These are phyloP conservation scores for Leptomonas seymouri DNA, from an alignment of 208 protist genomes.

Conservation along the genomic window DNA sequence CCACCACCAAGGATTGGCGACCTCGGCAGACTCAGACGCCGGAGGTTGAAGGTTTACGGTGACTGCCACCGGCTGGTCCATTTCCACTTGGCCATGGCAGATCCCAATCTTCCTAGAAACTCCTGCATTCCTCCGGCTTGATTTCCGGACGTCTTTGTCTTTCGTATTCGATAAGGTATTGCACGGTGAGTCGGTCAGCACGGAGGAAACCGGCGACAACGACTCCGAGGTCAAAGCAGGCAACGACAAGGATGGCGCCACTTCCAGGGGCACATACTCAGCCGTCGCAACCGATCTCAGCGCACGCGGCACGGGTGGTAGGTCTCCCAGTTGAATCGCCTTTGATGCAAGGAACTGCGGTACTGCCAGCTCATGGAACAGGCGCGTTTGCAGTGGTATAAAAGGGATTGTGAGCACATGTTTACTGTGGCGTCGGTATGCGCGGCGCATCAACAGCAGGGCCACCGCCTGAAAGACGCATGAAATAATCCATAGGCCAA, in stretches of 20 bases:
- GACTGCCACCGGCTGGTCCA: not conserved
- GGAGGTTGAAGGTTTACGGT: not conserved
- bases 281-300: not conserved
- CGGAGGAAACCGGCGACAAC: not conserved
- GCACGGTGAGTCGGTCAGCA: constrained; percentile 4
- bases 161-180: constrained; percentile 1
- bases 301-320: constrained; percentile 1
- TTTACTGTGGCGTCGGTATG: constrained; percentile 34
- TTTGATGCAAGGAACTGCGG: constrained; percentile 45
- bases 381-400: constrained; percentile 44
- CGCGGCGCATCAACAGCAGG: constrained; percentile 27
- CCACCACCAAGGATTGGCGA: constrained; percentile 22
- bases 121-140: not conserved
- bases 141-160: not conserved
- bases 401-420: constrained; percentile 49
- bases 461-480: constrained; percentile 25
- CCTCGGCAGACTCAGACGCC: not conserved
- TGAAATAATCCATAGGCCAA: constrained; percentile 30
- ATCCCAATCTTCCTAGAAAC: not conserved
- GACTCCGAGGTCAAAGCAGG: not conserved
- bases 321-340: constrained; percentile 28
- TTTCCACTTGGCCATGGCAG: not conserved
- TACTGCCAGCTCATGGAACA: constrained; percentile 45
- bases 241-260: not conserved
- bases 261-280: constrained; percentile 2